Conservation (phyloP, 1,139 yeast species). For the Yamadazyma blattariae region DNA sequence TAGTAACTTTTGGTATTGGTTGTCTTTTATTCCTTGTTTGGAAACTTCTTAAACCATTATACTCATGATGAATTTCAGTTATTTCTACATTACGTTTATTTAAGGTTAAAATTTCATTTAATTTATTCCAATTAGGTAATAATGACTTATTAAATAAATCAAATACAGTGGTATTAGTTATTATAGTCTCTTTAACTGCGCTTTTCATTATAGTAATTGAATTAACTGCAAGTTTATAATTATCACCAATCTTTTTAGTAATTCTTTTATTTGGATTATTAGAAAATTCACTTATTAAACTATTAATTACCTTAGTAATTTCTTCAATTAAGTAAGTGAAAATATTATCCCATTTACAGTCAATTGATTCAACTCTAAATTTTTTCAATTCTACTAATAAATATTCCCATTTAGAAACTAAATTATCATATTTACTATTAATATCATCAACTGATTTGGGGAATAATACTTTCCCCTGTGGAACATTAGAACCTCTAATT, state of each 20-base stretch:
- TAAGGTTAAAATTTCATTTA: slow-evolving; percentile 21
- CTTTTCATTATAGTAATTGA: slow-evolving; percentile 30
- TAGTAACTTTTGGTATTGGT: not conserved
- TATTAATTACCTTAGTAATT: slow-evolving; percentile 26
- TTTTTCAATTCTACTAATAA: slow-evolving; percentile 30
- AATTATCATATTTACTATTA: slow-evolving; percentile 33
- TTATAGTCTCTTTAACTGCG: slow-evolving; percentile 27
- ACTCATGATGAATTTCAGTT: slow-evolving; percentile 10
- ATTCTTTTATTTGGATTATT: slow-evolving; percentile 9
- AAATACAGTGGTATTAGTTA: slow-evolving; percentile 19
- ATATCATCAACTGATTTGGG: slow-evolving; percentile 36
- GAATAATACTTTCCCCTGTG: slow-evolving; percentile 15
- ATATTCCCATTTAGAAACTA: slow-evolving; percentile 39
- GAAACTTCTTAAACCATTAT: slow-evolving; percentile 19
- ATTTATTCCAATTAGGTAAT: slow-evolving; percentile 31
- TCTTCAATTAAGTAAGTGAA: slow-evolving; percentile 45
- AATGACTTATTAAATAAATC: slow-evolving; percentile 23
- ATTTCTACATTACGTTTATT: slow-evolving; percentile 12
- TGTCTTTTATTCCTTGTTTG: slow-evolving; percentile 7
- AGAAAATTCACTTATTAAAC: slow-evolving; percentile 24
- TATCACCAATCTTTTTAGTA: slow-evolving; percentile 14
- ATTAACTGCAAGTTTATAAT: slow-evolving; percentile 33
- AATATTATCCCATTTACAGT: slow-evolving; percentile 54
- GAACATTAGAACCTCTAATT: not conserved
- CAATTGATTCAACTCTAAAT: slow-evolving; percentile 47